A percentile compares a stretch with the other conserved stretches of the same genome.
phyloP scores from a whole-genome alignment of 2,329 filamentous ascomycete species.

The Fusarium udum region DNA sequence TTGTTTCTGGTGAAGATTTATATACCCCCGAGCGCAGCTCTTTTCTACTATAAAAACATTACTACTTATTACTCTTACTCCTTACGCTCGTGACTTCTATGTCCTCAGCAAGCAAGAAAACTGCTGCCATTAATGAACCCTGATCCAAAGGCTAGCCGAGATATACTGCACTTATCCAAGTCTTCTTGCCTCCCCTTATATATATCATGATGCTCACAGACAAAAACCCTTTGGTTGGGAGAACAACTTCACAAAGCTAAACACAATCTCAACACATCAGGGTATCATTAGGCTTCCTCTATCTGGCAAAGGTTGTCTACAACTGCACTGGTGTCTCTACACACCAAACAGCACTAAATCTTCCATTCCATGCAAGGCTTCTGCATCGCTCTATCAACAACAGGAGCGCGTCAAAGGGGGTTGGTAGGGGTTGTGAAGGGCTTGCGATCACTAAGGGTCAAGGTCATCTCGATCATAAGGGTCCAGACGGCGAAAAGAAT shows the following conservation, averaged over 20 bases:
- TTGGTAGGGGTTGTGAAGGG: conserved; percentile 12
- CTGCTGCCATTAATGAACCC: background rate
- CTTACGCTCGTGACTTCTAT: background rate
- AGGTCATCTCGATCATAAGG: conserved; percentile 33
- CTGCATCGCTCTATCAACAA: conserved; percentile 29
- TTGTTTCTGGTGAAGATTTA: conserved; percentile 58
- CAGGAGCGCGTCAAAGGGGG: conserved; percentile 12
- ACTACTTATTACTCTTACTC: background rate
- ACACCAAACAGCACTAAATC: conserved; percentile 23
- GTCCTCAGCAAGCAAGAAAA: background rate
- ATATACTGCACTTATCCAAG: background rate
- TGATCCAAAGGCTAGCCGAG: background rate
- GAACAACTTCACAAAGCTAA: background rate
- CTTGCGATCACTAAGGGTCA: conserved; percentile 23
- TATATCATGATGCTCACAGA: background rate
- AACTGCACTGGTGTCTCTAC: conserved; percentile 28
- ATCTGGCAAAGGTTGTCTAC: conserved; percentile 43
- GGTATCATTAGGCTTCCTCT: conserved; percentile 53
- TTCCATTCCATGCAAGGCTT: conserved; percentile 32
- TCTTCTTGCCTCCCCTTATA: too few species aligned
- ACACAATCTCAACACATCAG: conserved; percentile 43
- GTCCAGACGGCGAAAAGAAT: conserved; percentile 5
- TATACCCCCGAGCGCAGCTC: conserved; percentile 51
- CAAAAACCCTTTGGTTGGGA: background rate
- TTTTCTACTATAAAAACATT: conserved; percentile 17